Conservation (phyloP, 768 basidiomycete genomes). For the Phylloporus rhodoxanthus region DNA sequence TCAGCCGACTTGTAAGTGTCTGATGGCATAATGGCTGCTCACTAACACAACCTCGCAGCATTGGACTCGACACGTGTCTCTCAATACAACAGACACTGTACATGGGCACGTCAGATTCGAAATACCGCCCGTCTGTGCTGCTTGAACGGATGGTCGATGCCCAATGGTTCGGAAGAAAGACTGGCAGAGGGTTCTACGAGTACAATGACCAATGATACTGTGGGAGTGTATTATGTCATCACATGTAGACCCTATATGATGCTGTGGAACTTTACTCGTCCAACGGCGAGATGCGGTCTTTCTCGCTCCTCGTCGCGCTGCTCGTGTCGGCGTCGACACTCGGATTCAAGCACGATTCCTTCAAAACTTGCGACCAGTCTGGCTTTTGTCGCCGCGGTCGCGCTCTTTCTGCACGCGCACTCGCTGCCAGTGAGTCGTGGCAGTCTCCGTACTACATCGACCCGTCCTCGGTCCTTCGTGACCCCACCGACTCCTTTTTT, state of each 20-base stretch:
- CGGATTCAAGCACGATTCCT: constrained; percentile 77
- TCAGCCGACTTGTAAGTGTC: constrained; percentile 30
- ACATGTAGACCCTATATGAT: neutral
- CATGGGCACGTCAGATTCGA: constrained; percentile 84
- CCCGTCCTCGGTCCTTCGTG: constrained; percentile 44
- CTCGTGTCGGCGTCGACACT: constrained; percentile 31
- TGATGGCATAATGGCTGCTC: neutral
- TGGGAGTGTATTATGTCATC: constrained; percentile 15
- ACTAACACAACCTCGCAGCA: constrained; percentile 40
- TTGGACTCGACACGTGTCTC: constrained; percentile 96
- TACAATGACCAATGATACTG: constrained; percentile 43
- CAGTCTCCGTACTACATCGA: constrained; percentile 83
- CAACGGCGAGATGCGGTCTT: constrained; percentile 14
- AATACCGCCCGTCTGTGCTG: constrained; percentile 87
- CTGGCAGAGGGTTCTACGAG: constrained; percentile 92
- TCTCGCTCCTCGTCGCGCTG: constrained; percentile 30
- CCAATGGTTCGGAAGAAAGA: constrained; percentile 89
- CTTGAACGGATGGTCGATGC: constrained; percentile 97
- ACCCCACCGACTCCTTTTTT: constrained; percentile 54
- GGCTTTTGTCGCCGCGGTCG: constrained; percentile 94
- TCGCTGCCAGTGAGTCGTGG: constrained; percentile 55
- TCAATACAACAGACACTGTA: constrained; percentile 89
- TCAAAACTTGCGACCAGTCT: constrained; percentile 91
- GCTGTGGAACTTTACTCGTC: neutral
- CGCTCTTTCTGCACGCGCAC: constrained; percentile 70